phyloP scores from a whole-genome alignment of 495 filamentous ascomycete genomes.

The Achaetomiella virescens region DNA sequence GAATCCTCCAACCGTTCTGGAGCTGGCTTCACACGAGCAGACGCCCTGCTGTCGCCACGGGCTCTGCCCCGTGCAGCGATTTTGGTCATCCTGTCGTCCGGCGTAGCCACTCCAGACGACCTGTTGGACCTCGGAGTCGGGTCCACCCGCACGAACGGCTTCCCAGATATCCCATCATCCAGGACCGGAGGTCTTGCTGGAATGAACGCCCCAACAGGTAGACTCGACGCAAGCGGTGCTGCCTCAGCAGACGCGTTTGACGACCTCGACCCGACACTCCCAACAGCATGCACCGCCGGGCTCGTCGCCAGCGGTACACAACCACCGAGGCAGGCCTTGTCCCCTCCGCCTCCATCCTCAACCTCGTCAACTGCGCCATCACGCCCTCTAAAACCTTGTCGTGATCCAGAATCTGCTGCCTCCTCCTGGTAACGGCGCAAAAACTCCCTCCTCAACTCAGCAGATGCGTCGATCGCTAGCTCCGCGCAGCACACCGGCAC shows the following conservation, averaged over 20 bases:
- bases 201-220: slow-evolving; percentile 8
- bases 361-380: slow-evolving; percentile 32
- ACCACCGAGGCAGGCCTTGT: background rate
- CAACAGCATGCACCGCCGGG: slow-evolving; percentile 7
- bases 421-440: slow-evolving; percentile 38
- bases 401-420: slow-evolving; percentile 31
- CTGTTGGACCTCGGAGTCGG: slow-evolving; percentile 12
- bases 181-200: slow-evolving; percentile 26
- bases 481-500: slow-evolving; percentile 37
- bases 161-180: slow-evolving; percentile 43
- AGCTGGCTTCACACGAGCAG: background rate
- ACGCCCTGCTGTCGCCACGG: slow-evolving; percentile 15
- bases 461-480: slow-evolving; percentile 36
- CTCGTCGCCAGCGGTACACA: slow-evolving; percentile 13
- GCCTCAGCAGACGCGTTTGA: slow-evolving; percentile 10
- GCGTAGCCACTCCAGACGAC: slow-evolving; percentile 13
- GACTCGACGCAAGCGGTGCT: background rate
- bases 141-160: slow-evolving; percentile 40
- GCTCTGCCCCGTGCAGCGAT: slow-evolving; percentile 2
- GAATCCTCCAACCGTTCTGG: slow-evolving; percentile 20
- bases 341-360: slow-evolving; percentile 9
- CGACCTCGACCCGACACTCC: slow-evolving; percentile 6
- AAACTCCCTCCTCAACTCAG: slow-evolving; percentile 40
- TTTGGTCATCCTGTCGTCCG: slow-evolving; percentile 16
- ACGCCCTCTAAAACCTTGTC: slow-evolving; percentile 39